Base-by-base conservation (phyloP, 2,329 filamentous ascomycete species). In the Blumeria graminis region DNA sequence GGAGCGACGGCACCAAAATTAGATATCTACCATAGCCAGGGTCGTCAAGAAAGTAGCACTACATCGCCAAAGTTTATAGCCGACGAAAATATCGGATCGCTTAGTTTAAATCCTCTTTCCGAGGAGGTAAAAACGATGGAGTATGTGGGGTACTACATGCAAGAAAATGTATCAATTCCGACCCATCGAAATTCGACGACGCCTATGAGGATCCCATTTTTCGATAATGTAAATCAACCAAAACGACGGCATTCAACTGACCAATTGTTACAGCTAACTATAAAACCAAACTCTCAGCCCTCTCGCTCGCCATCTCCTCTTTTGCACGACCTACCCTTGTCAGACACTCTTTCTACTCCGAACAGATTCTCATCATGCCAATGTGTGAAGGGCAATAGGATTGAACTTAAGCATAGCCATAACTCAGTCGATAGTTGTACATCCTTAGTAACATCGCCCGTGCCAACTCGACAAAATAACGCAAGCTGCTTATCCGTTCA, bases 61-160 rank as follows among this genome's bases (percentile, higher is more conserved):
- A 64, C 72, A 1, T 72, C 78, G 11, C 74, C 76, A 3, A 77
- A 71, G 62, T 79, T 79, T 60, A 73, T 75, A 43, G 68, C 76
- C 0, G 76, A 80, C 58, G 78, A 76, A 55, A 66, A 60, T 58
- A 48, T 55, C 3, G 65, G 65, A 3, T 53, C 51, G 10, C 43
- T 57, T 51, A 62, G 62, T 16, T 43, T 45, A 10, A 59, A 55
- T 48, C 36, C 55, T 36, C 55, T 55, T 54, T 56, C 60, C 41
- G 64, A 64, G 13, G 61, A 65, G 22, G 57, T 55, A 43, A 60
- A 58, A 7, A 61, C 63, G 8, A 67, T 64, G 57, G 64, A 67
- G 46, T 67, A 67, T 57, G 63, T 66, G 41, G 65, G 66, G 1
- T 67, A 68, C 56, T 66, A 65, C 53, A 61, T 67, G 28, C 64